These are phyloP conservation scores for Casaregolazyma lundiana DNA, from an alignment of 1,139 yeast genomes.

Conservation along the genomic window DNA sequence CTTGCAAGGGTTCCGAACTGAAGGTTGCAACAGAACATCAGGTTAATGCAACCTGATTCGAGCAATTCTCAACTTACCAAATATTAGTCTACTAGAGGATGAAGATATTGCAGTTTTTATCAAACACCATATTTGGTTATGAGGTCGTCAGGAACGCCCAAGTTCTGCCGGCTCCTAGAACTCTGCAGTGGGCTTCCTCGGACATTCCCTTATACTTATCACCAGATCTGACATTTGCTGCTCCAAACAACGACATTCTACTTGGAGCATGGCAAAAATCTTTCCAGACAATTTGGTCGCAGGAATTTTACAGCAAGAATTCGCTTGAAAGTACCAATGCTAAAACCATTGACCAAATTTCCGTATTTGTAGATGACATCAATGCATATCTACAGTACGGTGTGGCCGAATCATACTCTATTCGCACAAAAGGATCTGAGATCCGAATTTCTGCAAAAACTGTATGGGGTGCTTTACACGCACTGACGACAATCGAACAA, in stretches of 20 bases:
- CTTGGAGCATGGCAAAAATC: constrained; percentile 4
- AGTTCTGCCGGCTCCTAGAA: constrained; percentile 10
- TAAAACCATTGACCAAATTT: neutral
- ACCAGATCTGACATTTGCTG: neutral
- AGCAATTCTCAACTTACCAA: no score
- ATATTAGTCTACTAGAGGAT: no score
- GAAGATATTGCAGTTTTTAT: constrained; percentile 2
- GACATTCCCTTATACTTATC: constrained; percentile 3
- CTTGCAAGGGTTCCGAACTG: no score
- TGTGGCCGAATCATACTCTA: constrained; percentile 40
- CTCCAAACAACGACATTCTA: constrained; percentile 3
- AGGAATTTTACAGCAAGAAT: neutral
- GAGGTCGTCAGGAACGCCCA: constrained; percentile 3
- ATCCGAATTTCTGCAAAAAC: constrained; percentile 34
- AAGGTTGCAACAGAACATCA: constrained; percentile 1
- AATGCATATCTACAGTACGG: constrained; percentile 37
- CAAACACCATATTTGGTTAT: neutral
- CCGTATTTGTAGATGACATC: constrained; percentile 24
- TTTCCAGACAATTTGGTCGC: neutral
- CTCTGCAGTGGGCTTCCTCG: constrained; percentile 4
- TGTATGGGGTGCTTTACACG: constrained; percentile 45
- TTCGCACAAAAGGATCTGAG: constrained; percentile 21
- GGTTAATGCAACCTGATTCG: neutral
- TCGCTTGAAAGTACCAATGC: neutral
- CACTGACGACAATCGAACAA: constrained; percentile 43